Conservation (phyloP, 2,329 filamentous ascomycete genomes). For the Monilinia fructigena region DNA sequence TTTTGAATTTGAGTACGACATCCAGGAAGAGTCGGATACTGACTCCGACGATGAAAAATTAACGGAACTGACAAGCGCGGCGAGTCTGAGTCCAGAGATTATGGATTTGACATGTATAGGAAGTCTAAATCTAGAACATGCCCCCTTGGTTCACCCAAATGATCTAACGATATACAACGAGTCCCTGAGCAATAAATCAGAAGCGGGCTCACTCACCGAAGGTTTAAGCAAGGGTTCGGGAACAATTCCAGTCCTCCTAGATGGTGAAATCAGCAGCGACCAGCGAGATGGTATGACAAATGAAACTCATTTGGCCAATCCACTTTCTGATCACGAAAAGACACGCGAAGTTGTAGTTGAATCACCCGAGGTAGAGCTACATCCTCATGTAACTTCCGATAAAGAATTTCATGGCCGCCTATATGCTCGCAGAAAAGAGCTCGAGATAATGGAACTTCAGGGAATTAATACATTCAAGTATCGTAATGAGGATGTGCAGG, state of each 20-base stretch:
- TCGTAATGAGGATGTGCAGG: too few species aligned
- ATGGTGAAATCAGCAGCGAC: not conserved
- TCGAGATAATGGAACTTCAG: too few species aligned
- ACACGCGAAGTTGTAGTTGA: not conserved
- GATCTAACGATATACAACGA: not conserved
- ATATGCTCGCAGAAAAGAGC: too few species aligned
- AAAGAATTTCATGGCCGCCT: too few species aligned
- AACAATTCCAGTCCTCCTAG: too few species aligned
- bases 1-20: not conserved
- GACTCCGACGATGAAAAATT: not conserved
- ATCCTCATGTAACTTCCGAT: too few species aligned
- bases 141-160: not conserved
- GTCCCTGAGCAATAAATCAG: not conserved
- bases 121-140: too few species aligned
- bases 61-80: not conserved
- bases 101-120: too few species aligned
- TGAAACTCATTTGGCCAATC: too few species aligned
- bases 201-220: not conserved
- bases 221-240: too few species aligned
- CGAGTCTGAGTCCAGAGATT: not conserved
- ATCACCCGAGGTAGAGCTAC: not conserved
- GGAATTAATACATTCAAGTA: too few species aligned
- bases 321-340: not conserved
- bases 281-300: not conserved
- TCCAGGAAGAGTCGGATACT: not conserved